Base-by-base conservation (phyloP, 768 basidiomycete species). In the Russula emetica region DNA sequence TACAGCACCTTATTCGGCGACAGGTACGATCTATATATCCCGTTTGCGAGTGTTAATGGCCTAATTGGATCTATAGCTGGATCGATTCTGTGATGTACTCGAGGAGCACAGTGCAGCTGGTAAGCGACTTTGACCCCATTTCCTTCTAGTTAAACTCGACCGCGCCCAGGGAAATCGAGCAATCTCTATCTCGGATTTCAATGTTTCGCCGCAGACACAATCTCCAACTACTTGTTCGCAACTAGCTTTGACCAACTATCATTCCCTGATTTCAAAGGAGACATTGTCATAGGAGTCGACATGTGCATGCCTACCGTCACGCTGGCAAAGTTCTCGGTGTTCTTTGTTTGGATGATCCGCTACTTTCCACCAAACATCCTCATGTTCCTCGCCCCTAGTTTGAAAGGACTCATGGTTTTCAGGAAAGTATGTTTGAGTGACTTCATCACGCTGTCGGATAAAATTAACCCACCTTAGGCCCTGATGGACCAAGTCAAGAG, bases 121-220 rank as follows among this genome's bases (percentile, higher is more conserved):
- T 65, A 5, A 44, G 54, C 26, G 5, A 45, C 38, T 7, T 34
- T 10, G 1, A 47, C 4, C 0, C 20, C 18, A 34, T 13, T 11
- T 5, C 2, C 20, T 32, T 14, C 24, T n/a, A n/a, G 7, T n/a
- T 9, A 10, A 10, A 11, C 40, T 18, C 18, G n/a, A 34, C 60
- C 36, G n/a, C 5, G 5, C 24, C 11, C 26, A 32, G 61, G 60
- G 50, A 66, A 55, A 34, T 72, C 77, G 6, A 70, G 70, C 7
- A 70, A 79, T 61, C 71, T 80, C 67, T 76, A 75, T 69, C 69
- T 75, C 36, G 79, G 78, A 5, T 80, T 78, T 55, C 74, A 78
- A 38, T 77, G 77, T 36, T 71, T 75, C 18, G 74, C 78, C 11
- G 68, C 79, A 64, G 80, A 80, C 64, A 76, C 79, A 55, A 78